phyloP scores from a whole-genome alignment of 2,329 filamentous ascomycete genomes.

The Onygenales sp. region DNA sequence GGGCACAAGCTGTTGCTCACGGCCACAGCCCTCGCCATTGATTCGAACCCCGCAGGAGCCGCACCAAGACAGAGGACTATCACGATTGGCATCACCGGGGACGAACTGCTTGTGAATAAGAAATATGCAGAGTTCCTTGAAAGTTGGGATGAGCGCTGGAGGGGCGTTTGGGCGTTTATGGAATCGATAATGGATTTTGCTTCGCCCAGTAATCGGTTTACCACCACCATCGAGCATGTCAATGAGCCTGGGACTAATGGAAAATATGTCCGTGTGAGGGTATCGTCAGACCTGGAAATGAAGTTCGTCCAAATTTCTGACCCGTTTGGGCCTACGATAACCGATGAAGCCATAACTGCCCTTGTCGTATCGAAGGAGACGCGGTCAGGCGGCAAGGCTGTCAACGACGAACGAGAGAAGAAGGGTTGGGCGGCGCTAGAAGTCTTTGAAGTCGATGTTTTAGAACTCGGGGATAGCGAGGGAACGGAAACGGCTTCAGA shows the following conservation, averaged over 20 bases:
- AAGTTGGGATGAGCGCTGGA: conserved; percentile 66
- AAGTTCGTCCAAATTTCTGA: conserved; percentile 81
- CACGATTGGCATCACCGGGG: conserved; percentile 80
- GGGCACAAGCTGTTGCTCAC: conserved; percentile 94
- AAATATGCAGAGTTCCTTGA: conserved; percentile 75
- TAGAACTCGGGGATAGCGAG: conserved; percentile 55
- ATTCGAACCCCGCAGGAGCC: conserved; percentile 35
- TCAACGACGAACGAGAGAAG: conserved; percentile 72
- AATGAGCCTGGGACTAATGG: conserved; percentile 29
- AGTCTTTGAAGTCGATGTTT: conserved; percentile 80
- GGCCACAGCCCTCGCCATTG: conserved; percentile 66
- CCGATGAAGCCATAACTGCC: conserved; percentile 65
- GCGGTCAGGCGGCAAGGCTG: conserved; percentile 66
- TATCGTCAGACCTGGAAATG: conserved; percentile 56
- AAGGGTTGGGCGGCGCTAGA: conserved; percentile 68
- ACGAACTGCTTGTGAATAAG: conserved; percentile 78
- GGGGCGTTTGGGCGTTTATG: conserved; percentile 62
- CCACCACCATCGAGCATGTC: conserved; percentile 18
- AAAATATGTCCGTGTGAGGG: conserved; percentile 31
- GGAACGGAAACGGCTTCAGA: conserved; percentile 38
- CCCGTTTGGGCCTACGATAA: conserved; percentile 82
- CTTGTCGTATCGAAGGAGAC: conserved; percentile 87
- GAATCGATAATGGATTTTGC: conserved; percentile 50
- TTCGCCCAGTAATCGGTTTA: conserved; percentile 24
- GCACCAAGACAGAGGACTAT: conserved; percentile 39